phyloP scores from a whole-genome alignment of 495 filamentous ascomycete species.

The Astrothelium subdiscretum region DNA sequence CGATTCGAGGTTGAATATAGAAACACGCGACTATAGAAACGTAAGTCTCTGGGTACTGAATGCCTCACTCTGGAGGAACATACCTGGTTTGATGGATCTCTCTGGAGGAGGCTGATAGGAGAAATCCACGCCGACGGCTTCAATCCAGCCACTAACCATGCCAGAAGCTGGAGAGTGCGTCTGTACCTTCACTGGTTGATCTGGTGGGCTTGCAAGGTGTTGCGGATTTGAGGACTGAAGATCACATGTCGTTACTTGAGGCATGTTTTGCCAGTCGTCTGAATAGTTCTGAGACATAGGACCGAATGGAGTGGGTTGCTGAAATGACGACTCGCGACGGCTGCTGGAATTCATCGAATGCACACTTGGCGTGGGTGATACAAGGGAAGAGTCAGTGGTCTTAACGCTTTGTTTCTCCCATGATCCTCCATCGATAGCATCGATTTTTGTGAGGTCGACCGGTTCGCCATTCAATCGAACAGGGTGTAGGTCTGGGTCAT shows the following conservation, averaged over 20 bases:
- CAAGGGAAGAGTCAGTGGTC: conserved; percentile 34
- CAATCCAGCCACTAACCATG: conserved; percentile 67
- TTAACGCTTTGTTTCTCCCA: conserved; percentile 47
- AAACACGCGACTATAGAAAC: conserved; percentile 62
- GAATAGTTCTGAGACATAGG: conserved; percentile 25
- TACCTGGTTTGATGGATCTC: conserved; percentile 54
- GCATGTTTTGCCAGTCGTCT: conserved; percentile 43
- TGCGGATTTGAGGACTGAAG: conserved; percentile 29
- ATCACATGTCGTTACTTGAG: conserved; percentile 39
- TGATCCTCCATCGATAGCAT: conserved; percentile 42
- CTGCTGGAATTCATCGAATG: conserved; percentile 21
- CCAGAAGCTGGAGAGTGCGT: conserved; percentile 30
- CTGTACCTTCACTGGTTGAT: conserved; percentile 42
- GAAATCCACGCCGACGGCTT: conserved; percentile 79
- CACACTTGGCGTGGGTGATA: conserved; percentile 29
- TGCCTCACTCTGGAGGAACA: conserved; percentile 20
- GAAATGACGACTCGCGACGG: conserved; percentile 25
- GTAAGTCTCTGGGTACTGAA: conserved; percentile 16
- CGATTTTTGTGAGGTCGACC: conserved; percentile 45
- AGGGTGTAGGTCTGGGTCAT: conserved; percentile 83
- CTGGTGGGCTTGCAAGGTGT: conserved; percentile 33
- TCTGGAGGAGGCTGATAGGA: conserved; percentile 73
- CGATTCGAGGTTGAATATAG: conserved; percentile 57
- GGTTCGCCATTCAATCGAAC: conserved; percentile 63
- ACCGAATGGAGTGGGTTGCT: conserved; percentile 24